phyloP scores from a whole-genome alignment of 176 grass and related monocot genomes.

The Avena eriantha region DNA sequence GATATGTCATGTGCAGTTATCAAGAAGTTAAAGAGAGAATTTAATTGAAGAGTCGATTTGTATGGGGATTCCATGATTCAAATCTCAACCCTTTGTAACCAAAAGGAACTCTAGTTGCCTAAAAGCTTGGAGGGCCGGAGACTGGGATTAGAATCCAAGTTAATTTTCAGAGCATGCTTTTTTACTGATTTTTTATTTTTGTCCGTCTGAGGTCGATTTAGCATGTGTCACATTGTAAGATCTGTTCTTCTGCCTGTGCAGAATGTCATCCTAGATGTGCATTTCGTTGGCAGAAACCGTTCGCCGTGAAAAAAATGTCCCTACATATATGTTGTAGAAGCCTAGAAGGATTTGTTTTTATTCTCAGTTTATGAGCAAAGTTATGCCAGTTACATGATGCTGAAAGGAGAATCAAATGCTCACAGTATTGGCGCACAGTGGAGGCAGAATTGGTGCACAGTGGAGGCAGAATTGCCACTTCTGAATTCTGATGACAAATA shows the following conservation, averaged over 20 bases:
- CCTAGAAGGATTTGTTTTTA: background rate
- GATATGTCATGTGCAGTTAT: conserved; percentile 1
- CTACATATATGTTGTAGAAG: conserved; percentile 1
- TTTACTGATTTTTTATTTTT: conserved; percentile 3
- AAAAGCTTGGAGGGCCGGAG: background rate
- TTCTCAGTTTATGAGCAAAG: background rate
- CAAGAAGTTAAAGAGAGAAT: background rate
- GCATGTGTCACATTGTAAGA: conserved; percentile 27
- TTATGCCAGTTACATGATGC: background rate
- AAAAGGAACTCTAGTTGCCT: background rate
- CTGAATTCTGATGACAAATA: background rate
- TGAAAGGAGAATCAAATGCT: background rate
- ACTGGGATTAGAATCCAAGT: background rate
- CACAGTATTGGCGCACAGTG: background rate
- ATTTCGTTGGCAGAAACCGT: conserved; percentile 13
- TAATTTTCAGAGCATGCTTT: conserved; percentile 32
- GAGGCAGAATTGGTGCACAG: background rate
- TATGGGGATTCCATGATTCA: background rate
- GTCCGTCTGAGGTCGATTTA: background rate
- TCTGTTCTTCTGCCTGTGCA: conserved; percentile 17
- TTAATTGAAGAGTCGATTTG: conserved; percentile 8
- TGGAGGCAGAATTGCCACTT: background rate
- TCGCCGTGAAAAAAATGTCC: background rate
- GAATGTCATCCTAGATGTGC: conserved; percentile 16
- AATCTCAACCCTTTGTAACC: conserved; percentile 14